Evolutionary conservation across 2,329 filamentous ascomycete genomes (phyloP).

Genomic region (Xylaria sp.): DNA sequence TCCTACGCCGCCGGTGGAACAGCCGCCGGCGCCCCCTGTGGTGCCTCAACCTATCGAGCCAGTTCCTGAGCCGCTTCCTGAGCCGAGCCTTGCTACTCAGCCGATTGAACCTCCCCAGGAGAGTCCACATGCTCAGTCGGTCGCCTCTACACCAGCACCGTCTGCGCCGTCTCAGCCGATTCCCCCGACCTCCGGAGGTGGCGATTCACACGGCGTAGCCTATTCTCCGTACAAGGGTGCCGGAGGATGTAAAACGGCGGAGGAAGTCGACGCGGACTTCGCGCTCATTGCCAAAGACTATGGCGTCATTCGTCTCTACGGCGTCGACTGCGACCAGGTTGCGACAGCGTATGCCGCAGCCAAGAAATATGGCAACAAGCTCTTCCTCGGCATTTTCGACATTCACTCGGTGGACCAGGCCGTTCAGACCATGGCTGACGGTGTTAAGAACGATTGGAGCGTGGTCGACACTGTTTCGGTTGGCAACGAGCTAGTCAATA

Average conservation of each 20-base stretch:
- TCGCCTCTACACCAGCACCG: slow-evolving; percentile 1
- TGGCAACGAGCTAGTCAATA: slow-evolving; percentile 81
- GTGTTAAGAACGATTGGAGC: slow-evolving; percentile 66
- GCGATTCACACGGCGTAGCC: slow-evolving; percentile 45
- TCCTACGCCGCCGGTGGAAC: slow-evolving; percentile 12
- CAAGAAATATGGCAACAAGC: slow-evolving; percentile 64
- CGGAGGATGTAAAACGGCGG: slow-evolving; percentile 66
- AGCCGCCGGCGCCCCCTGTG: slow-evolving; percentile 8
- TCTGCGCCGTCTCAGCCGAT: slow-evolving; percentile 15
- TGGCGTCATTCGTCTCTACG: slow-evolving; percentile 73
- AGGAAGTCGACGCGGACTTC: slow-evolving; percentile 68
- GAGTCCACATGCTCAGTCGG: slow-evolving; percentile 7
- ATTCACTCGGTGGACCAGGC: slow-evolving; percentile 59
- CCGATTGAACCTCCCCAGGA: not conserved
- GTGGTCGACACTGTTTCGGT: slow-evolving; percentile 72
- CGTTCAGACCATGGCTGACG: slow-evolving; percentile 62
- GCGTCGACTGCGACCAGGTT: slow-evolving; percentile 77
- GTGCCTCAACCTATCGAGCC: slow-evolving; percentile 9
- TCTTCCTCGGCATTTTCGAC: slow-evolving; percentile 77
- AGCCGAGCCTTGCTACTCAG: not conserved
- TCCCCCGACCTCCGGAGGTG: slow-evolving; percentile 13
- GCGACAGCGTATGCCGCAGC: slow-evolving; percentile 64
- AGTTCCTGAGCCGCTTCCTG: slow-evolving; percentile 11
- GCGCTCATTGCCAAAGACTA: slow-evolving; percentile 55
- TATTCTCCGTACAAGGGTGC: slow-evolving; percentile 55